Evolutionary conservation across 345 rosid species (phyloP), one percentile per base, ranked within the genome.

Genomic region (Physaria fendleri): DNA sequence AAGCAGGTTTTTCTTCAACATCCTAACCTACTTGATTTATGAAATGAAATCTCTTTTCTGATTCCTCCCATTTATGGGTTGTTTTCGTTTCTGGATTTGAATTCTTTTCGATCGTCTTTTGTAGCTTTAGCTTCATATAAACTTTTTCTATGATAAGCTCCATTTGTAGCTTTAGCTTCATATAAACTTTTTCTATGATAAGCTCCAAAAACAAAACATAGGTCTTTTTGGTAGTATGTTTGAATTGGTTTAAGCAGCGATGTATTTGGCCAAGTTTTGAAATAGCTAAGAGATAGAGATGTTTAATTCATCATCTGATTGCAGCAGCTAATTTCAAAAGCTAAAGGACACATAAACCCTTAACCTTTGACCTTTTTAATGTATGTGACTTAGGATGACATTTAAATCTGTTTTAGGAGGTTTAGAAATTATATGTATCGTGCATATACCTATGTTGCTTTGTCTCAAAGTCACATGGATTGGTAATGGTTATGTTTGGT

Each of bases 1-100:
- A 85, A 84, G 60, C 97, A 86, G 71, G 92, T 77, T 53, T 90
- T 90, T 24, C 90, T 90, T 68, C 84, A 82, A 11, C 97, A 90
- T 57, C 92, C 97, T 29, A 86, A 74, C 72, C 95, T 90, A 45
- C 97, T 90, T 29, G 95, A 86, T 56, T 92, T 90, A 41, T 83
- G 80, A 59, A 75, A 73, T 21, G 41, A 1, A 17, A 0, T 28
- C 50, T 16, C 66, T 20, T 6, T 20, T 34, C 20, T 13, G 46
- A 11, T 63, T 64, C 38, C 6, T 20, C n/a, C n/a, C 2, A 5
- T 65, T 56, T 28, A 12, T 58, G 8, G 8, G 27, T 29, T 49
- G 8, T 13, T 51, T 9, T 24, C 2, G 2, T 37, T 62, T 41
- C 18, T 30, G 52, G 74, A 69, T 69, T 69, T 56, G 74, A 24